These are phyloP conservation scores for Penicillium sp. DNA, from an alignment of 2,329 filamentous ascomycete genomes.

Conservation along the genomic window DNA sequence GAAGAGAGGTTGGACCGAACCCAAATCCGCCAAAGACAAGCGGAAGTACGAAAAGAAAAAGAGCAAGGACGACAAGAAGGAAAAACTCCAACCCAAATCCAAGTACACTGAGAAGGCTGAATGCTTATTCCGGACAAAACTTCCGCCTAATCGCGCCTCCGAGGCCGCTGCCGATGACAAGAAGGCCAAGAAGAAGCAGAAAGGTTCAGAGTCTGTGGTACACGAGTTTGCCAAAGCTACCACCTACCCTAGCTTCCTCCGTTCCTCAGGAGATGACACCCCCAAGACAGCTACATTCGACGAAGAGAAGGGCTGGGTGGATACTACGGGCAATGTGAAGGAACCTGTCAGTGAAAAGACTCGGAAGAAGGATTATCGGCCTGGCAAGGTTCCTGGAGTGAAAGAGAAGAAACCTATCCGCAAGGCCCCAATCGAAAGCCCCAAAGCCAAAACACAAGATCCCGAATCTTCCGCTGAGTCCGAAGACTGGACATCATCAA, in stretches of 20 bases:
- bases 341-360: conserved; percentile 32
- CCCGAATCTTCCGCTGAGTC: conserved; percentile 22
- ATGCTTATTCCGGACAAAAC: conserved; percentile 77
- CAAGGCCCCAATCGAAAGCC: conserved; percentile 10
- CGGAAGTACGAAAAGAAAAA: conserved; percentile 50
- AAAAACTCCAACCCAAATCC: conserved; percentile 63
- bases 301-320: conserved; percentile 85
- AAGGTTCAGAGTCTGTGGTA: conserved; percentile 66
- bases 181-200: conserved; percentile 59
- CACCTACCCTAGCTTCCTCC: conserved; percentile 80
- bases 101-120: conserved; percentile 81
- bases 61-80: conserved; percentile 58
- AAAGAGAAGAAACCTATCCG: conserved; percentile 28
- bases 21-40: conserved; percentile 50
- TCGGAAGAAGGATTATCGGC: conserved; percentile 30
- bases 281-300: conserved; percentile 66
- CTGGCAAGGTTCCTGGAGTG: conserved; percentile 31
- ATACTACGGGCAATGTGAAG: conserved; percentile 73
- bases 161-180: conserved; percentile 27
- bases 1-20: conserved; percentile 86
- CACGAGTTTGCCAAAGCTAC: conserved; percentile 89
- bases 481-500: conserved; percentile 40
- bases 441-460: conserved; percentile 11
- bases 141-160: conserved; percentile 61
- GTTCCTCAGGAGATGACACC: conserved; percentile 50